Evolutionary conservation across 2,329 filamentous ascomycete species (phyloP), one percentile per base, ranked within the genome.

Genomic region (Calycina marina): DNA sequence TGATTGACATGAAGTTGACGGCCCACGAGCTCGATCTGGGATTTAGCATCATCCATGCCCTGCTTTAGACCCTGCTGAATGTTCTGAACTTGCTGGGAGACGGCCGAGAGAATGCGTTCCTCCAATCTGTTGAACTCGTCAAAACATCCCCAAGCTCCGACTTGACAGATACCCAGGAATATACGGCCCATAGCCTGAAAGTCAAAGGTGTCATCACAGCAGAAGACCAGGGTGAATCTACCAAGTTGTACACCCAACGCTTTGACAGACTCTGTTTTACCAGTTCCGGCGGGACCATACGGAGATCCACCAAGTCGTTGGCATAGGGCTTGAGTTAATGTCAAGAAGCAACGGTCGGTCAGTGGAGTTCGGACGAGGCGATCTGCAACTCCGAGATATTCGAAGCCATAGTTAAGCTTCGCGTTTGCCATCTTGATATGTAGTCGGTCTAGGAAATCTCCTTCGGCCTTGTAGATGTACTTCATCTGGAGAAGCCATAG

Each of bases 111-210:
- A 39, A 99, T 99, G 42, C 90, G 77, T 61, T 99, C 90, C 51
- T 99, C 90, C 13, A 99, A 67, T 69, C 90, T 82, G 59, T 99
- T 99, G 67, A 99, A 99, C 62, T 99, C 90, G 52, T 99, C 90
- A 57, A 99, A 99, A 63, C 90, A 99, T 49, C 92, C 92, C 90
- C 90, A 99, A 4, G 90, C 90, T 55, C 90, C 90, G 29, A 99
- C 90, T 56, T 98, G 90, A 55, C 92, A 98, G 40, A 99, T 93
- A 68, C 90, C 90, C 20, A 98, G 68, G 69, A 99, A 98, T 48
- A 99, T 99, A 46, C 90, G 83, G 10, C 92, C 92, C 90, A 99
- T 98, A 31, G 90, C 90, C 52, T 98, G 90, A 66, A 96, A 98
- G 56, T 99, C 90, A 50, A 99, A 99, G 0, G 90, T 98, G 58